A percentile compares a stretch with the other conserved stretches of the same genome.
These are phyloP conservation scores for Dioscorea dumetorum DNA, from an alignment of 106 monocot genomes.

Conservation along the genomic window DNA sequence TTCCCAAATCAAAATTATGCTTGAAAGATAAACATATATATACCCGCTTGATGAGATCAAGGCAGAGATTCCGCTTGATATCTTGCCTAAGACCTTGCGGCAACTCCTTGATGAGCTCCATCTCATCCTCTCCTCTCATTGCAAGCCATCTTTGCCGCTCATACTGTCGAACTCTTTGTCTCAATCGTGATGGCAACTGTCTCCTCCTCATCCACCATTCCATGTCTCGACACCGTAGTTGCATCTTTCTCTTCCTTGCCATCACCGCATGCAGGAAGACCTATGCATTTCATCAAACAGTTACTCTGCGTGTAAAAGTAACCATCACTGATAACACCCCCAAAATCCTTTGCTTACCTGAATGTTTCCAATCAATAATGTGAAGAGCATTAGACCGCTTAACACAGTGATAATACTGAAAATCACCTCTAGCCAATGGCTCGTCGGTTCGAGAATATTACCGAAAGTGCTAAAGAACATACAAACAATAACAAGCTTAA, in stretches of 20 bases:
- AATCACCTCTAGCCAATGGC: constrained; percentile 30
- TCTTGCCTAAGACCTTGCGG: constrained; percentile 77
- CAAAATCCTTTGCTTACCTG: constrained; percentile 31
- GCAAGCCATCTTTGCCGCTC: constrained; percentile 72
- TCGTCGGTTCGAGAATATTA: constrained; percentile 32
- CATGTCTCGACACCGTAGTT: constrained; percentile 71
- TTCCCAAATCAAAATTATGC: neutral
- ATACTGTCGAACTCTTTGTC: constrained; percentile 71
- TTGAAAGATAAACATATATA: neutral
- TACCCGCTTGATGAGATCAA: constrained; percentile 79
- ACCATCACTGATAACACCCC: neutral
- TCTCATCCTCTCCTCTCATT: constrained; percentile 80
- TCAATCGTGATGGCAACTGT: constrained; percentile 64
- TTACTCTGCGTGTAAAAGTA: neutral
- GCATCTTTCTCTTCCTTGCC: constrained; percentile 75
- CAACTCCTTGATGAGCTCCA: constrained; percentile 66
- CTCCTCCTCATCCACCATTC: constrained; percentile 98
- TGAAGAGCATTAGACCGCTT: constrained; percentile 32
- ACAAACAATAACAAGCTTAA: too few species aligned
- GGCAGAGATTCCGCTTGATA: constrained; percentile 72
- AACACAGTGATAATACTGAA: constrained; percentile 29
- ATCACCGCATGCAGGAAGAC: constrained; percentile 82
- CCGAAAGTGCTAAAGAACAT: constrained; percentile 54
- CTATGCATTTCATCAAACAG: constrained; percentile 14
- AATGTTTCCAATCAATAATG: constrained; percentile 34